These are phyloP conservation scores for Trichoderma sp. DNA, from an alignment of 2,329 filamentous ascomycete genomes.

Conservation along the genomic window DNA sequence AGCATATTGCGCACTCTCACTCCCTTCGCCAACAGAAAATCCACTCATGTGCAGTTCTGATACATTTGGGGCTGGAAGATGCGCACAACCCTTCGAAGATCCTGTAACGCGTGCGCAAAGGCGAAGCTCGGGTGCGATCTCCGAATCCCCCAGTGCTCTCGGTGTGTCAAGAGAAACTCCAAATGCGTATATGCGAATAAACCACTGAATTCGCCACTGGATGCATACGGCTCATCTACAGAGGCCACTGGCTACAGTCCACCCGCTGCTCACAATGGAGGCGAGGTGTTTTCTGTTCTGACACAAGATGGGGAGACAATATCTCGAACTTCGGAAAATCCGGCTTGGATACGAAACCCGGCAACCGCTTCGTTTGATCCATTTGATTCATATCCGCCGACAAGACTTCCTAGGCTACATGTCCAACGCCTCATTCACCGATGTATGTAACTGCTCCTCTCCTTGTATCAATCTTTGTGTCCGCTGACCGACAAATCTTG, in stretches of 20 bases:
- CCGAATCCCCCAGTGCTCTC: conserved; percentile 11
- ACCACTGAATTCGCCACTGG: not conserved
- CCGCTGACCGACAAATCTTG: not conserved
- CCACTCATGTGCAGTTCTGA: not conserved
- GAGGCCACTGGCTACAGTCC: not conserved
- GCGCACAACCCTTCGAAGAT: conserved; percentile 15
- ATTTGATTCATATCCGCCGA: conserved; percentile 11
- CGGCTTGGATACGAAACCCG: conserved; percentile 9
- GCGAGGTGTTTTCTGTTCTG: not conserved
- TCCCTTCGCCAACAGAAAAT: too few species aligned
- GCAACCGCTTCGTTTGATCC: conserved; percentile 7
- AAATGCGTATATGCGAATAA: conserved; percentile 6
- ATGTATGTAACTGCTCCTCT: not conserved
- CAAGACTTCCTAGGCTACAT: conserved; percentile 1
- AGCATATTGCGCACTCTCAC: not conserved
- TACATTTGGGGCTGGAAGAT: not conserved
- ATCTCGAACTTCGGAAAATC: not conserved
- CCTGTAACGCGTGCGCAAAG: conserved; percentile 14
- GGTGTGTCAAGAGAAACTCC: conserved; percentile 5
- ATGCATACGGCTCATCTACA: not conserved
- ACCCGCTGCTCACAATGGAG: not conserved
- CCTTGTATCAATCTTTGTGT: too few species aligned
- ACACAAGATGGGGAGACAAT: not conserved
- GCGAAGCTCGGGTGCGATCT: conserved; percentile 13
- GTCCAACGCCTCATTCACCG: conserved; percentile 6